Base-by-base conservation (phyloP, 2,329 filamentous ascomycete genomes). In the Aspergillus sp. region DNA sequence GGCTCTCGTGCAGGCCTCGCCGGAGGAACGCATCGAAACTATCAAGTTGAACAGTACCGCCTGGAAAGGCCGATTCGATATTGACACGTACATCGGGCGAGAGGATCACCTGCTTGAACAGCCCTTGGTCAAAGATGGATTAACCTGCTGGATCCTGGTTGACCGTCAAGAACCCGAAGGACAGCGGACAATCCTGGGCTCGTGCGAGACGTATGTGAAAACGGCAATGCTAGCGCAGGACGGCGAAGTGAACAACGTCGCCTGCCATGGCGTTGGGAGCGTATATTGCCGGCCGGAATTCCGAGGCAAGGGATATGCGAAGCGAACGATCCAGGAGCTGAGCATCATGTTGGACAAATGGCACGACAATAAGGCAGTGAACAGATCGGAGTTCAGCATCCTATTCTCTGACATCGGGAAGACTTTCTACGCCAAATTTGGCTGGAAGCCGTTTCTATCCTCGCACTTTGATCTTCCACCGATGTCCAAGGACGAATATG, bases 341-440 rank as follows among this genome's bases (percentile, higher is more conserved):
- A 86, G 84, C 14, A 76, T 78, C 54, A 78, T 76, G 55, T 69
- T 87, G 47, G 78, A 81, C 62, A 82, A 76, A 2, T 83, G 83
- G 77, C 82, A 86, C 65, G 75, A 78, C 59, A 79, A 80, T 31
- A 73, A 77, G 54, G 62, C 65, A 50, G 69, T 71, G 20, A 71
- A 73, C 65, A 73, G 71, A 71, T 81, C 73, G 63, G 75, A 85
- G 14, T 95, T 94, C 74, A 93, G 90, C 0, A 84, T 96, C 7
- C 81, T 97, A 9, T 96, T 88, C 75, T 96, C 92, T 9, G 91
- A 96, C 69, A 92, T 96, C 64, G 91, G 93, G 20, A 90, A 91
- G 80, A 79, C 80, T 45, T 97, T 92, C 76, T 97, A 97, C 77
- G 85, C 89, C 3, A 82, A 81, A 32, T 82, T 86, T 63, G 92